Evolutionary conservation across 352 stramenopile genomes (phyloP).

Genomic region (Globisporangium canariense): DNA sequence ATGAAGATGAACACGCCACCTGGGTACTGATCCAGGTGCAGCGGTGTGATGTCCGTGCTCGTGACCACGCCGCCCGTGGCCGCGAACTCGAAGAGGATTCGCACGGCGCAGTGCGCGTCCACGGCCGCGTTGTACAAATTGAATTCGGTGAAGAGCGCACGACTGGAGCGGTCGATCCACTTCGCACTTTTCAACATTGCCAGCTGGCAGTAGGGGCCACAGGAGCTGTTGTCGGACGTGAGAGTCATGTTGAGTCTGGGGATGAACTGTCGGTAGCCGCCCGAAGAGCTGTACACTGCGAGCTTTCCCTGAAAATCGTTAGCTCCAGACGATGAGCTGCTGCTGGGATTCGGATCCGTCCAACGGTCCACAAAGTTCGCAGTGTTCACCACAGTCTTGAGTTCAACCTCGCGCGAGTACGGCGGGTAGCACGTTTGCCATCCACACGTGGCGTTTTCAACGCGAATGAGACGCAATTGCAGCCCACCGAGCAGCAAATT

Average conservation of each 20-base stretch:
- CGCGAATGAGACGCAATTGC: constrained; percentile 48
- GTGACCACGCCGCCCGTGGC: constrained; percentile 33
- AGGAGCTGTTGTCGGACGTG: constrained; percentile 11
- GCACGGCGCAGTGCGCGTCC: constrained; percentile 44
- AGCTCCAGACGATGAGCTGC: background rate
- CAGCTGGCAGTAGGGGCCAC: constrained; percentile 39
- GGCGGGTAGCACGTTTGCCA: constrained; percentile 31
- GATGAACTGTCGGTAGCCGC: constrained; percentile 25
- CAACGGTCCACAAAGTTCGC: constrained; percentile 30
- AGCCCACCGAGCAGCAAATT: constrained; percentile 62
- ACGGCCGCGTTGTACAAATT: constrained; percentile 62
- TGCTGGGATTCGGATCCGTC: constrained; percentile 15
- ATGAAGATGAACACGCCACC: constrained; percentile 39
- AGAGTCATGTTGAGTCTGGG: constrained; percentile 12
- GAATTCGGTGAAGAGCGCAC: constrained; percentile 54
- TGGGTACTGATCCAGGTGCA: constrained; percentile 52
- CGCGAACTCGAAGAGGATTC: constrained; percentile 58
- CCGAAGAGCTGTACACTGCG: constrained; percentile 26
- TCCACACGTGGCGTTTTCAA: constrained; percentile 25
- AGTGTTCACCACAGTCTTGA: constrained; percentile 15
- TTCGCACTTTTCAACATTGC: constrained; percentile 23
- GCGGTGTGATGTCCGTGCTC: constrained; percentile 27
- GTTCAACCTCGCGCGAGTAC: constrained; percentile 27
- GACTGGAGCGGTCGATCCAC: constrained; percentile 53
- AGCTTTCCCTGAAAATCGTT: constrained; percentile 24